Evolutionary conservation across 257 asterid genomes (phyloP).

Genomic region (Ballota nigra): DNA sequence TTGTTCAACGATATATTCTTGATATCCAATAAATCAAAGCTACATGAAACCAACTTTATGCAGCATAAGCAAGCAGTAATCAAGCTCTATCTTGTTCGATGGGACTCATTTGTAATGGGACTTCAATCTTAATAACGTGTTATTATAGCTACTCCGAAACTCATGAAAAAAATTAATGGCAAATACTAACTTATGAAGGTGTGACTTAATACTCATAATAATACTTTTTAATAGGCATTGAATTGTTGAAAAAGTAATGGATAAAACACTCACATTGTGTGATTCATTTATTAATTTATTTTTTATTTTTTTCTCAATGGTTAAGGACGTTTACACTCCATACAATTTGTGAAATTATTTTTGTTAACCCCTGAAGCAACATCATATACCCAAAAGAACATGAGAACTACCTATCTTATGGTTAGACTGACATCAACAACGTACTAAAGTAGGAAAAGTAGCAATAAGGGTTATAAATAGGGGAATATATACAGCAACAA

Average conservation of each 20-base stretch:
- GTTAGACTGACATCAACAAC: neutral
- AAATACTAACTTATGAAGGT: too few relatives aligned
- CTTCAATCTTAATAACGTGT: too few relatives aligned
- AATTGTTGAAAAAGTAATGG: neutral
- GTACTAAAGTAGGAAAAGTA: neutral
- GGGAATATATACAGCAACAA: slow-evolving; percentile 5
- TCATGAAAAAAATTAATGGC: too few relatives aligned
- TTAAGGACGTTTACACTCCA: neutral
- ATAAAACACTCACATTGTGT: neutral
- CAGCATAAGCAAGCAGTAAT: neutral
- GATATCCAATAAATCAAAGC: neutral
- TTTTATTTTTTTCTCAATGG: neutral
- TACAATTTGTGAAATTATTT: neutral
- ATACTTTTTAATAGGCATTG: neutral
- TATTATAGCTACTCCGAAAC: too few relatives aligned
- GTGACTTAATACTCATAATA: too few relatives aligned
- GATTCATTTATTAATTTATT: neutral
- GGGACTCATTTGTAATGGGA: too few relatives aligned
- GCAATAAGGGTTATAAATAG: slow-evolving; percentile 16
- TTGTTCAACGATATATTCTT: neutral
- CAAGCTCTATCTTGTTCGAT: too few relatives aligned
- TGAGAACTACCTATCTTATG: neutral
- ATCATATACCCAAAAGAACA: slow-evolving; percentile 6
- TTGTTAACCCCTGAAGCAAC: neutral
- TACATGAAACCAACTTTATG: neutral